These are phyloP conservation scores for Fonsecaea pedrosoi DNA, from an alignment of 2,329 filamentous ascomycete species.

Conservation along the genomic window DNA sequence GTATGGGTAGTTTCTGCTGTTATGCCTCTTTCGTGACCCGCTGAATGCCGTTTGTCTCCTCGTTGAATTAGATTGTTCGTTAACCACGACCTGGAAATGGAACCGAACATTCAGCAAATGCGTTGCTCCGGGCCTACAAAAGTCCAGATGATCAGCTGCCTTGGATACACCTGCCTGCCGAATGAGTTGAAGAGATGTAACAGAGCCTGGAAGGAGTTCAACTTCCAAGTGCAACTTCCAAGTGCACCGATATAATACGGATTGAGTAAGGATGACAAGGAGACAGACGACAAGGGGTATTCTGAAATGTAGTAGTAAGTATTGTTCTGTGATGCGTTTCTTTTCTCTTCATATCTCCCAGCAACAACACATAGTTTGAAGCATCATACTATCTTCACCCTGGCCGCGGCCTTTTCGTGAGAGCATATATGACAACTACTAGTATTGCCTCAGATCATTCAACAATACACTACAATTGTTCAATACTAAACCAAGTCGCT, in stretches of 20 bases:
- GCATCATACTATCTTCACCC: neutral
- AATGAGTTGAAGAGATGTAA: slow-evolving; percentile 6
- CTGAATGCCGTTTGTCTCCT: slow-evolving; percentile 16
- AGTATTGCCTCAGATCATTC: neutral
- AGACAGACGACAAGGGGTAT: neutral
- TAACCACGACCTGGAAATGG: slow-evolving; percentile 13
- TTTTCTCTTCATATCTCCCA: neutral
- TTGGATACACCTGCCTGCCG: slow-evolving; percentile 43
- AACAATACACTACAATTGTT: neutral
- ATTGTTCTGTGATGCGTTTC: neutral
- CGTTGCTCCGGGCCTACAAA: slow-evolving; percentile 54
- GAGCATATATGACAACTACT: neutral
- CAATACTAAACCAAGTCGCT: neutral
- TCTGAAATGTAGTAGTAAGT: neutral
- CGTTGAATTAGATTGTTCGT: slow-evolving; percentile 10
- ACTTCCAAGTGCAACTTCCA: too few species aligned
- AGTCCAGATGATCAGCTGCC: slow-evolving; percentile 52
- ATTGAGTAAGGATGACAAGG: neutral
- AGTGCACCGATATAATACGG: neutral
- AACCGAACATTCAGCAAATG: slow-evolving; percentile 51
- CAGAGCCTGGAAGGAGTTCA: neutral
- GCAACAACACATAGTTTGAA: neutral
- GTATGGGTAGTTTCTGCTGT: slow-evolving; percentile 14
- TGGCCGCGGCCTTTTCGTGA: neutral
- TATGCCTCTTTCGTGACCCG: slow-evolving; percentile 15